Evolutionary conservation across 495 filamentous ascomycete genomes (phyloP).

Genomic region (Immersiella caudata): DNA sequence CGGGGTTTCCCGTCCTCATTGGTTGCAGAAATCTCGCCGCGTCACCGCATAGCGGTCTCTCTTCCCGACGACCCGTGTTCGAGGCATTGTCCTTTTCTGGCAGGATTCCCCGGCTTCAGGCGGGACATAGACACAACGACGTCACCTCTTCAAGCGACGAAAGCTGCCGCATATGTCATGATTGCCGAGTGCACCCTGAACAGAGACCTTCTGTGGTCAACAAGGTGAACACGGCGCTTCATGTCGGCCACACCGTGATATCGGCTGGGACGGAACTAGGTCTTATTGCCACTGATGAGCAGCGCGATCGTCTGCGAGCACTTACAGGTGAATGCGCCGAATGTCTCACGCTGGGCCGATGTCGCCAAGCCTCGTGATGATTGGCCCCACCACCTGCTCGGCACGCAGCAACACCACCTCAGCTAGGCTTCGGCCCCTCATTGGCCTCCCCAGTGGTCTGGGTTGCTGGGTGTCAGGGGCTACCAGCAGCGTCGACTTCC

Average conservation of each 20-base stretch:
- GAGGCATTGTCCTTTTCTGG: not conserved
- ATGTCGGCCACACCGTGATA: not conserved
- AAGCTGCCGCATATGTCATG: not conserved
- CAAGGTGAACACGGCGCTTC: not conserved
- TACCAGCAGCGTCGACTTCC: not conserved
- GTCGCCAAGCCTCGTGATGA: slow-evolving; percentile 1
- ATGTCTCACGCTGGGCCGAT: not conserved
- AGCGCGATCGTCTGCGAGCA: not conserved
- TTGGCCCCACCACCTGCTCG: slow-evolving; percentile 1
- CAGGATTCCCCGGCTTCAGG: not conserved
- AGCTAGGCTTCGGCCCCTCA: not conserved
- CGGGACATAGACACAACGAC: not conserved
- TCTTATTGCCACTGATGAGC: not conserved
- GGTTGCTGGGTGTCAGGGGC: slow-evolving; percentile 6
- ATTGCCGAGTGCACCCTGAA: not conserved
- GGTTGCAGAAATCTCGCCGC: not conserved
- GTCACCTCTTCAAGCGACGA: not conserved
- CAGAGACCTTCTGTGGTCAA: not conserved
- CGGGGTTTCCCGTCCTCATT: not conserved
- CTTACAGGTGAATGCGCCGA: not conserved
- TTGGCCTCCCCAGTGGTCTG: not conserved
- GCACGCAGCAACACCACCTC: slow-evolving; percentile 13
- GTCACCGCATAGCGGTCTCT: not conserved
- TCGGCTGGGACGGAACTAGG: not conserved
- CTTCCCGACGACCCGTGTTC: not conserved